Evolutionary conservation across 2,329 filamentous ascomycete genomes (phyloP), one percentile per base, ranked within the genome.

Genomic region (Tolypocladium paradoxum): DNA sequence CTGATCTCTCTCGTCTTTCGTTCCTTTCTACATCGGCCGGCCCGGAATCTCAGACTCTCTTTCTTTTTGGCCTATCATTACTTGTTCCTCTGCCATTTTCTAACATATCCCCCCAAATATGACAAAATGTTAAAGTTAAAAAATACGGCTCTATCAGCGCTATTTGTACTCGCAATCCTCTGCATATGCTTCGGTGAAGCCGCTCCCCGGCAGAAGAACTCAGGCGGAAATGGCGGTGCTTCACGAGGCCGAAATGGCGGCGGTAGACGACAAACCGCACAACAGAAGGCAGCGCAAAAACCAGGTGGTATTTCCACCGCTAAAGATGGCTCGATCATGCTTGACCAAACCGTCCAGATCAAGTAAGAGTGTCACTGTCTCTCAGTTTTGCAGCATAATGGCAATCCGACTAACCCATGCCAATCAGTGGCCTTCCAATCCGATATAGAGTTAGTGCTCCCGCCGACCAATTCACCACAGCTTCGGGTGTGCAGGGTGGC

Each of bases 371-470:
- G 24, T 12, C 43, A 6, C 22, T 22, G 12, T 27, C 24, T 22
- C 7, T 27, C 12, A 24, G 7, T 29, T 11, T 20, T 22, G 11
- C 5, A 20, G 20, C 20, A 3, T 2, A 16, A 3, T 18, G 12
- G 38, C 22, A 16, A 16, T 12, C 1, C 0, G 5, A 20, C 50
- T 53, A 22, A 54, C 43, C 7, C 36, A n/a, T 27, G 8, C 24
- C n/a, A 2, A 47, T 14, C 48, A 78, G 76, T 56, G 73, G 73
- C 52, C 74, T 82, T 3, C 64, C 71, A 6, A 75, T 83, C 36
- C 76, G 79, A 51, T 81, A 78, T 70, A 78, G 74, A 57, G 73
- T 82, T 55, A 76, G 75, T 49, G 78, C 72, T 1, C 79, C 79
- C 2, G 77, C 76, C 36, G 67, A 74, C 53, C 73, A 76, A 52